Percentiles rank a stretch among this genome's conserved stretches.
These are phyloP conservation scores for Fusarium fracticaudum DNA, from an alignment of 2,329 filamentous ascomycete genomes.

Conservation along the genomic window DNA sequence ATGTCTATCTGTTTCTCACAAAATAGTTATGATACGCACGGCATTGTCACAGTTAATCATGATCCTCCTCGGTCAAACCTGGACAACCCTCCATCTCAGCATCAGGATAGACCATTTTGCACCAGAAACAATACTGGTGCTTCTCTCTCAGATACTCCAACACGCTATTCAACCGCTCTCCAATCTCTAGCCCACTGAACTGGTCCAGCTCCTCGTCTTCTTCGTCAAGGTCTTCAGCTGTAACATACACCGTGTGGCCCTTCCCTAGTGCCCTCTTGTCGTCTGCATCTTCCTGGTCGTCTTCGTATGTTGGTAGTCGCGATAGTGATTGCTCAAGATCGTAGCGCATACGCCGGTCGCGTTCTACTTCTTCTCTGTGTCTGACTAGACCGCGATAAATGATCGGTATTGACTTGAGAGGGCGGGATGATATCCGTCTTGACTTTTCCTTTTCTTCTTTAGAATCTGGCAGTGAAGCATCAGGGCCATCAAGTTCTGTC, in stretches of 20 bases:
- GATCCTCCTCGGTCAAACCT: constrained; percentile 85
- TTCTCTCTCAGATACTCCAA: constrained; percentile 75
- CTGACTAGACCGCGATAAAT: constrained; percentile 82
- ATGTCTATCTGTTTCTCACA: background rate
- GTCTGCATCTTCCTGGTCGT: constrained; percentile 76
- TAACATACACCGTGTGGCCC: constrained; percentile 61
- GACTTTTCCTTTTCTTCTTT: constrained; percentile 42
- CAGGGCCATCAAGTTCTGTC: constrained; percentile 1
- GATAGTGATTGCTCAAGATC: constrained; percentile 73
- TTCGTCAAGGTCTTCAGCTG: constrained; percentile 77
- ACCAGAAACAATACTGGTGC: constrained; percentile 94
- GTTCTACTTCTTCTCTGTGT: constrained; percentile 74
- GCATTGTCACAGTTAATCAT: constrained; percentile 54
- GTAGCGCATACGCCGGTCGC: constrained; percentile 70
- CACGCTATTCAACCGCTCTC: constrained; percentile 73
- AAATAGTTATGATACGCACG: background rate
- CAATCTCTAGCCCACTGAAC: constrained; percentile 75
- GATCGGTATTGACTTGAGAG: constrained; percentile 75
- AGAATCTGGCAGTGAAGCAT: constrained; percentile 26
- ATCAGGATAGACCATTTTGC: constrained; percentile 84
- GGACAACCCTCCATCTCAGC: constrained; percentile 86
- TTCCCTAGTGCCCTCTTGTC: constrained; percentile 75
- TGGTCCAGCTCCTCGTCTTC: constrained; percentile 83
- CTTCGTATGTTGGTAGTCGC: constrained; percentile 72
- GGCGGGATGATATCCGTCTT: constrained; percentile 56